These are phyloP conservation scores for Pneumocystis jirovecii DNA, from an alignment of 1,139 yeast species.

Conservation along the genomic window DNA sequence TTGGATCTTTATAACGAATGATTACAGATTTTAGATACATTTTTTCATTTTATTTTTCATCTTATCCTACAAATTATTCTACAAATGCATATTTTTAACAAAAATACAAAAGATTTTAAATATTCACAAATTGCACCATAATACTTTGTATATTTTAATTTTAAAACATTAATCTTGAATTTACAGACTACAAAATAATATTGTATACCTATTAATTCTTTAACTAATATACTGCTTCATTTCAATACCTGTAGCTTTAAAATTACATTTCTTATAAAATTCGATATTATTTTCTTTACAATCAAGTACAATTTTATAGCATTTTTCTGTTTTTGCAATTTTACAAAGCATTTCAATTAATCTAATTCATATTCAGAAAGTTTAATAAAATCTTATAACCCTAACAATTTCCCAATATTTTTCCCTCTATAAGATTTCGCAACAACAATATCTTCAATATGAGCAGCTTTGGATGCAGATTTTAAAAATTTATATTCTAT, in stretches of 20 bases:
- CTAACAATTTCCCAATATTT: conserved; percentile 41
- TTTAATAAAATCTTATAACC: not conserved
- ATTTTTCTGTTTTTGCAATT: conserved; percentile 46
- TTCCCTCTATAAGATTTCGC: conserved; percentile 65
- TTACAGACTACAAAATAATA: not conserved
- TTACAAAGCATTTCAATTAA: conserved; percentile 49
- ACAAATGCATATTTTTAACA: too few species aligned
- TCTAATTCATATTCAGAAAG: conserved; percentile 19
- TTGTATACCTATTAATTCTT: not conserved
- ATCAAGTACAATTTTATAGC: conserved; percentile 77
- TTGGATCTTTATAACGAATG: not conserved
- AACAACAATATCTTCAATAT: conserved; percentile 89
- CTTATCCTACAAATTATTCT: too few species aligned
- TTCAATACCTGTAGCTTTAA: conserved; percentile 1
- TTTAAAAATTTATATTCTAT: conserved; percentile 47
- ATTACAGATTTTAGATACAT: not conserved
- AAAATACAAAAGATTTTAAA: not conserved
- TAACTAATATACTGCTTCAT: conserved; percentile 1
- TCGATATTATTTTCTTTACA: conserved; percentile 68
- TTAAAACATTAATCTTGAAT: not conserved
- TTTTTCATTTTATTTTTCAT: not conserved
- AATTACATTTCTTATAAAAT: conserved; percentile 73
- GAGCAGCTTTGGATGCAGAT: conserved; percentile 74
- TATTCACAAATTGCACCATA: not conserved
- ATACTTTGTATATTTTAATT: not conserved